phyloP scores from a whole-genome alignment of 2,329 filamentous ascomycete species.

The Cercospora citrullina region DNA sequence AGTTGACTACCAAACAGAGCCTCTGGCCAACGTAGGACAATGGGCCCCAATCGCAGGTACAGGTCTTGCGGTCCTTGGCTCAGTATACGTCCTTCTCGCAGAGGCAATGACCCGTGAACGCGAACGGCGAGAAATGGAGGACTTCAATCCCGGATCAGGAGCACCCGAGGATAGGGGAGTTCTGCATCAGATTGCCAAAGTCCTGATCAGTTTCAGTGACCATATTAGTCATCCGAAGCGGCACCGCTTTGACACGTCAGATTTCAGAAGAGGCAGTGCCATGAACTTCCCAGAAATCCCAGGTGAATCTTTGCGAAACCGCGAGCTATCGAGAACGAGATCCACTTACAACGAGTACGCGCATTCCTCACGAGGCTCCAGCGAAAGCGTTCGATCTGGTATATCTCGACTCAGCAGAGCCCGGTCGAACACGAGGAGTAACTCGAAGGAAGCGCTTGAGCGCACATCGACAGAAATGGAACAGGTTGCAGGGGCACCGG shows the following conservation, averaged over 20 bases:
- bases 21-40: slow-evolving; percentile 61
- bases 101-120: slow-evolving; percentile 31
- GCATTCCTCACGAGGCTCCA: slow-evolving; percentile 11
- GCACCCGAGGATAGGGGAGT: neutral
- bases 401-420: slow-evolving; percentile 5
- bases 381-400: slow-evolving; percentile 10
- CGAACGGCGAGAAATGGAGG: slow-evolving; percentile 18
- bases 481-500: slow-evolving; percentile 10
- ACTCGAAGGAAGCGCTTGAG: neutral
- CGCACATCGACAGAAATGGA: slow-evolving; percentile 9
- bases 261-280: slow-evolving; percentile 51
- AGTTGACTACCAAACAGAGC: slow-evolving; percentile 61
- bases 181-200: slow-evolving; percentile 45
- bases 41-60: slow-evolving; percentile 63
- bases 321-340: slow-evolving; percentile 21
- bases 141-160: slow-evolving; percentile 11
- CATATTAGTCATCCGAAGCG: slow-evolving; percentile 52
- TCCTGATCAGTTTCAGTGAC: slow-evolving; percentile 47
- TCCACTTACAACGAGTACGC: slow-evolving; percentile 18
- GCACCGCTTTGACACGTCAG: slow-evolving; percentile 52
- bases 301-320: slow-evolving; percentile 53
- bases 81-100: slow-evolving; percentile 56
- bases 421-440: slow-evolving; percentile 5
- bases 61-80: slow-evolving; percentile 58
- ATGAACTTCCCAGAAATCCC: slow-evolving; percentile 58